Conservation (phyloP, 306 rosid species). For the Lablab purpureus region DNA sequence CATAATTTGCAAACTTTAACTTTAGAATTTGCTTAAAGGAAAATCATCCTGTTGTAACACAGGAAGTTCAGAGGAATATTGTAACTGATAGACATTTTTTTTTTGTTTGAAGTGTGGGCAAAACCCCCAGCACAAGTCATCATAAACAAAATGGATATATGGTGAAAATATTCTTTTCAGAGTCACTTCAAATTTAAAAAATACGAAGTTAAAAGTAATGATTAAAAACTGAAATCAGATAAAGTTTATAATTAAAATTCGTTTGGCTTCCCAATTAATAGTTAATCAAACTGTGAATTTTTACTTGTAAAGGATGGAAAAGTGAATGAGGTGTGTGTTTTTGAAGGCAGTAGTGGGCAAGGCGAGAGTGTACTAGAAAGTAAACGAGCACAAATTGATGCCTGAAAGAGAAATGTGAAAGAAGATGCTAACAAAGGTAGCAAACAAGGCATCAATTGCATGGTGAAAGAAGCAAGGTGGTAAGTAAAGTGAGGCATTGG, state of each 20-base stretch:
- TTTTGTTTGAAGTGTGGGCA: too few relatives aligned
- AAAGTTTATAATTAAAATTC: not conserved
- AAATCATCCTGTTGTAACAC: not conserved
- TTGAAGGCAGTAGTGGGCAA: conserved; percentile 28
- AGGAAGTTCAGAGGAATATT: not conserved
- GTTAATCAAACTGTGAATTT: not conserved
- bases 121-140: not conserved
- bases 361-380: conserved; percentile 39
- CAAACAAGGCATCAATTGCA: conserved; percentile 44
- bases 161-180: not conserved
- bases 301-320: not conserved
- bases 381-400: conserved; percentile 42
- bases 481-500: conserved; percentile 38
- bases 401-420: conserved; percentile 32
- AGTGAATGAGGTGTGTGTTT: conserved; percentile 29
- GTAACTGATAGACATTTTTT: too few relatives aligned
- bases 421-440: conserved; percentile 47
- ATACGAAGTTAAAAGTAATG: not conserved
- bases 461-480: conserved; percentile 15
- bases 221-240: not conserved
- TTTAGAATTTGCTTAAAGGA: not conserved
- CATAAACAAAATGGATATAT: not conserved
- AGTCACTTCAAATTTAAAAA: not conserved
- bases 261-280: not conserved
- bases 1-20: not conserved